phyloP scores from a whole-genome alignment of 1,139 yeast genomes.

The Yamadazyma triangularis region DNA sequence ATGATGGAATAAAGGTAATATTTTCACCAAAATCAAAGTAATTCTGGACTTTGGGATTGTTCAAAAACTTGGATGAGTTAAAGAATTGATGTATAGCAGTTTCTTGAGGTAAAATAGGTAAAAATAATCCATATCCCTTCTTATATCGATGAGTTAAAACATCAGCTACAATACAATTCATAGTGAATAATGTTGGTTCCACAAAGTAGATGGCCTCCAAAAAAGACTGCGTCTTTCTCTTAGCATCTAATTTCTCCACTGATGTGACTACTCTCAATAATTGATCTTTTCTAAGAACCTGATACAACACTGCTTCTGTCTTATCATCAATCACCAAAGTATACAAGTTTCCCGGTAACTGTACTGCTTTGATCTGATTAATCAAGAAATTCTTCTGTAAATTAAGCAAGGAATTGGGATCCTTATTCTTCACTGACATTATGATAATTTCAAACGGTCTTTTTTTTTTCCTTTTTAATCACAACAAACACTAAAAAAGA shows the following conservation, averaged over 20 bases:
- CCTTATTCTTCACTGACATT: slow-evolving; percentile 10
- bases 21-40: slow-evolving; percentile 28
- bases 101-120: slow-evolving; percentile 26
- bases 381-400: slow-evolving; percentile 35
- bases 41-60: slow-evolving; percentile 25
- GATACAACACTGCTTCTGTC: slow-evolving; percentile 31
- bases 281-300: slow-evolving; percentile 33
- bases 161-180: slow-evolving; percentile 42
- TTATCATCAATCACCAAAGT: slow-evolving; percentile 35
- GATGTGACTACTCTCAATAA: slow-evolving; percentile 39
- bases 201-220: slow-evolving; percentile 41
- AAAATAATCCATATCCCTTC: slow-evolving; percentile 35
- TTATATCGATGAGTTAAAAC: slow-evolving; percentile 35
- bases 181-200: slow-evolving; percentile 34
- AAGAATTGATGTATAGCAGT: slow-evolving; percentile 21
- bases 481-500: too few species aligned
- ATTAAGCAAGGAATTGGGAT: slow-evolving; percentile 29
- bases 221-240: slow-evolving; percentile 32
- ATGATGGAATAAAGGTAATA: slow-evolving; percentile 23
- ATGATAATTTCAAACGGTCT: too few species aligned
- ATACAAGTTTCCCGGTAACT: slow-evolving; percentile 31
- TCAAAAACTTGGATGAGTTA: slow-evolving; percentile 24
- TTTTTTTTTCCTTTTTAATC: too few species aligned
- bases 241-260: slow-evolving; percentile 35
- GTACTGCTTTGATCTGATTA: slow-evolving; percentile 30